Percentiles rank a stretch among this genome's conserved stretches.
Evolutionary conservation across 1,284 basidiomycete species (phyloP).

Genomic region (Trametes polyzona): DNA sequence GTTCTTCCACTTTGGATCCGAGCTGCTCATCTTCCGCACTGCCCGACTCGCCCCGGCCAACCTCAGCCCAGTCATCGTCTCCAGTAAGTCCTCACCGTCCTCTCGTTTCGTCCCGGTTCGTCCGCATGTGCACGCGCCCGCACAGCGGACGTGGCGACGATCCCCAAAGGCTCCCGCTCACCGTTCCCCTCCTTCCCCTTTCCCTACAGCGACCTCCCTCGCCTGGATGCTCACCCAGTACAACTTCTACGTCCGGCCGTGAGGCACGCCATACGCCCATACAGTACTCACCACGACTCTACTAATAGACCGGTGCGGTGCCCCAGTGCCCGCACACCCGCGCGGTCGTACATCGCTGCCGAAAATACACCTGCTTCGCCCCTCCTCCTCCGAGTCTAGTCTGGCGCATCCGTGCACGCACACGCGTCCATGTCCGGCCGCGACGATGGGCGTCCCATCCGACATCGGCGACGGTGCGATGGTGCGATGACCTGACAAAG

Average conservation of each 20-base stretch:
- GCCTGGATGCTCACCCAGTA: constrained; percentile 86
- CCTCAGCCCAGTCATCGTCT: constrained; percentile 83
- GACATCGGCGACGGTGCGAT: not conserved
- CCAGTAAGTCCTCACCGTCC: constrained; percentile 72
- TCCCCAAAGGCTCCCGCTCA: constrained; percentile 1
- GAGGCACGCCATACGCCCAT: too few species aligned
- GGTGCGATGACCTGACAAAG: not conserved
- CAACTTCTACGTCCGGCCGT: constrained; percentile 62
- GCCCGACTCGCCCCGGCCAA: constrained; percentile 68
- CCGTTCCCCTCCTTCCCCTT: too few species aligned
- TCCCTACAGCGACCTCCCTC: constrained; percentile 64
- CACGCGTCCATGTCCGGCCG: too few species aligned
- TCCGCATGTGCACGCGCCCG: not conserved
- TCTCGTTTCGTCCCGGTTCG: not conserved
- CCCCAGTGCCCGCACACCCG: too few species aligned
- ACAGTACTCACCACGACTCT: too few species aligned
- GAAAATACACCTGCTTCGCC: not conserved
- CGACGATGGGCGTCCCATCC: too few species aligned
- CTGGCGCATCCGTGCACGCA: too few species aligned
- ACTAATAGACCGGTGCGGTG: constrained; percentile 11
- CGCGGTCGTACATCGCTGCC: too few species aligned
- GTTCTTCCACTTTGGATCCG: constrained; percentile 87
- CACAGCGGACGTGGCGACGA: not conserved
- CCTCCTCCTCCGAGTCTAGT: too few species aligned
- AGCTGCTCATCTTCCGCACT: constrained; percentile 84